These are phyloP conservation scores for Simmondsia chinensis DNA, from an alignment of 148 eudicot species.

Conservation along the genomic window DNA sequence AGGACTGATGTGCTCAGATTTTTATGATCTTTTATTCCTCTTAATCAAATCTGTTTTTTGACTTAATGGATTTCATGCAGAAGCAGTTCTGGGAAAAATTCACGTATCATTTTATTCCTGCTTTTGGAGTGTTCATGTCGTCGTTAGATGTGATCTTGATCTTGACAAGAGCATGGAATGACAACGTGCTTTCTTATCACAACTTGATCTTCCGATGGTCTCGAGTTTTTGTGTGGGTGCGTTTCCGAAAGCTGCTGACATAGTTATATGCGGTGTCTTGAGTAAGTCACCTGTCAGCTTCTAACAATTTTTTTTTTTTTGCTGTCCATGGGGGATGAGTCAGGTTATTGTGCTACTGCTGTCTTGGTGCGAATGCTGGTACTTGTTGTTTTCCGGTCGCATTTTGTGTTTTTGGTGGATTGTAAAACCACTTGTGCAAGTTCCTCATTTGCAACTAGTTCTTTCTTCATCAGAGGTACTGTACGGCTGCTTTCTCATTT, in stretches of 20 bases:
- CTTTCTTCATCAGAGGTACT: constrained; percentile 43
- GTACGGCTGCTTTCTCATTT: too few species aligned
- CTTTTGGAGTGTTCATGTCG: constrained; percentile 36
- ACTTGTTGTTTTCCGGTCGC: constrained; percentile 26
- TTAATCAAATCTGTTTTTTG: background rate
- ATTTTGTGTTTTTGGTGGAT: constrained; percentile 63
- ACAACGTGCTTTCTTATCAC: constrained; percentile 17
- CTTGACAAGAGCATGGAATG: constrained; percentile 14
- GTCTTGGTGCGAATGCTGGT: constrained; percentile 28
- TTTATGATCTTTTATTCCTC: too few species aligned
- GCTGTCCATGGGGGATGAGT: background rate
- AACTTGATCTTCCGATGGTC: constrained; percentile 45
- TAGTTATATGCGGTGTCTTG: too few species aligned
- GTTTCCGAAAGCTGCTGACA: constrained; percentile 7
- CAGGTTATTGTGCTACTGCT: constrained; percentile 39
- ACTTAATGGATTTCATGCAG: constrained; percentile 13
- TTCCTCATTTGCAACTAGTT: constrained; percentile 43
- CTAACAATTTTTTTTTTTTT: background rate
- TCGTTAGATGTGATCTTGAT: constrained; percentile 29
- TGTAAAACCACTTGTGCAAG: constrained; percentile 27
- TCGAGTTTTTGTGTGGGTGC: constrained; percentile 53
- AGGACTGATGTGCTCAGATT: too few species aligned
- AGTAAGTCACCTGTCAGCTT: background rate
- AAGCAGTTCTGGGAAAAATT: constrained; percentile 25
- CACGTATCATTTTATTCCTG: constrained; percentile 25